These are phyloP conservation scores for Spathaspora sp. DNA, from an alignment of 805 yeast genomes.

Conservation along the genomic window DNA sequence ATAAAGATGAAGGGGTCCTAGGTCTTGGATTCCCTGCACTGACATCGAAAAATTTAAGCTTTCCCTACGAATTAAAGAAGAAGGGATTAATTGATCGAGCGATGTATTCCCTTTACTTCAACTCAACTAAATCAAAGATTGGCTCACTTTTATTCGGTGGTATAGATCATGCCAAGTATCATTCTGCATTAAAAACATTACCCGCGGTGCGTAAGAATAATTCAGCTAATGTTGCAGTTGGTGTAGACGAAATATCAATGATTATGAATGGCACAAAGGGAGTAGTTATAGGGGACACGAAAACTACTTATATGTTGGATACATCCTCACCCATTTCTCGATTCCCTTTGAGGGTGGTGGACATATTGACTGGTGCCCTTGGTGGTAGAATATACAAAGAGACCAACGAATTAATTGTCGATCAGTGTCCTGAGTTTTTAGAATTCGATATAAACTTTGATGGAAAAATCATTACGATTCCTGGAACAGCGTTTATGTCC, in stretches of 20 bases:
- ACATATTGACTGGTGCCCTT: neutral
- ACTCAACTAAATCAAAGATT: constrained; percentile 12
- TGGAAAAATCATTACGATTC: neutral
- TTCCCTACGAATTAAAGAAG: constrained; percentile 29
- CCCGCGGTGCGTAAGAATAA: neutral
- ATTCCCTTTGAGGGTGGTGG: neutral
- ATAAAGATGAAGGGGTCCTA: neutral
- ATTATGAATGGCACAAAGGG: neutral
- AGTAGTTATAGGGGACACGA: neutral
- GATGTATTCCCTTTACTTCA: constrained; percentile 37
- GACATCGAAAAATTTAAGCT: constrained; percentile 20
- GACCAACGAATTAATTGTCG: neutral
- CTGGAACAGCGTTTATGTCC: neutral
- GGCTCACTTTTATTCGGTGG: constrained; percentile 34
- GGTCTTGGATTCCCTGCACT: constrained; percentile 6
- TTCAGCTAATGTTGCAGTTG: neutral
- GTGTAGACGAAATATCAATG: neutral
- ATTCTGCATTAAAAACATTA: constrained; percentile 14
- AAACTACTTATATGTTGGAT: neutral
- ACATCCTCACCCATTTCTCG: neutral
- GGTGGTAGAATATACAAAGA: neutral
- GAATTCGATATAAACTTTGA: neutral
- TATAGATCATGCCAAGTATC: constrained; percentile 25
- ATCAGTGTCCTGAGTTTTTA: neutral
- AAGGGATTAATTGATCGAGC: constrained; percentile 30